phyloP scores from a whole-genome alignment of 176 grass and related monocot genomes.

The Calamus simplicifolius region DNA sequence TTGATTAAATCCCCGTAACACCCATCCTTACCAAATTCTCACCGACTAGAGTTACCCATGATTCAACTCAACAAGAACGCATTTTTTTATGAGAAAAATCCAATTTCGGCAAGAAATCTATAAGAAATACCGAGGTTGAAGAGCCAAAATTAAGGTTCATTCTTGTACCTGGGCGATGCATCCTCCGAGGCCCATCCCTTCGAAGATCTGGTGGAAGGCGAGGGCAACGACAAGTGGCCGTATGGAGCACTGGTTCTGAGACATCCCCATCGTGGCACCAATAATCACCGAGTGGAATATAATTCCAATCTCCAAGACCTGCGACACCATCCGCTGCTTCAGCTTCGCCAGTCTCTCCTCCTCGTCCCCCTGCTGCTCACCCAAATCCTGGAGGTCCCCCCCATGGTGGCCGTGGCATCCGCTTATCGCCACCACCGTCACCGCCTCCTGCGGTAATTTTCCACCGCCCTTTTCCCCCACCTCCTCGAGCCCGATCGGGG shows the following conservation, averaged over 20 bases:
- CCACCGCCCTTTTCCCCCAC: slow-evolving; percentile 43
- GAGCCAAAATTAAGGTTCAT: too few species aligned
- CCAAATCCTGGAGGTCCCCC: slow-evolving; percentile 8
- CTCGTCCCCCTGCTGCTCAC: slow-evolving; percentile 14
- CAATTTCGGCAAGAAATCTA: too few species aligned
- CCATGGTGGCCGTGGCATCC: slow-evolving; percentile 43
- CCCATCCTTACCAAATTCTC: too few species aligned
- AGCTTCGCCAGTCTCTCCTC: slow-evolving; percentile 57
- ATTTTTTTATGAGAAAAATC: too few species aligned
- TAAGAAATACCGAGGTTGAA: too few species aligned
- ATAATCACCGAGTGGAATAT: slow-evolving; percentile 96
- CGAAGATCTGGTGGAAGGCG: slow-evolving; percentile 92
- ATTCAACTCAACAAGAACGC: too few species aligned
- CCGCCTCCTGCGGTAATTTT: neutral
- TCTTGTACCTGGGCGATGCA: slow-evolving; percentile 82
- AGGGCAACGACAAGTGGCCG: slow-evolving; percentile 74
- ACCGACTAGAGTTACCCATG: too few species aligned
- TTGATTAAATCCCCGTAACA: too few species aligned
- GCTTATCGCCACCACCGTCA: slow-evolving; percentile 6
- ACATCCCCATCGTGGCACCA: slow-evolving; percentile 76
- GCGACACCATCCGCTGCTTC: slow-evolving; percentile 98
- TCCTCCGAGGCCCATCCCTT: slow-evolving; percentile 92
- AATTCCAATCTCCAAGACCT: slow-evolving; percentile 91
- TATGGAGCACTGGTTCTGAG: slow-evolving; percentile 81
- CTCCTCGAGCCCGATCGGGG: slow-evolving; percentile 44